Evolutionary conservation across 106 monocot species (phyloP), one percentile per base, ranked within the genome.

Genomic region (Dendrobium officinale): DNA sequence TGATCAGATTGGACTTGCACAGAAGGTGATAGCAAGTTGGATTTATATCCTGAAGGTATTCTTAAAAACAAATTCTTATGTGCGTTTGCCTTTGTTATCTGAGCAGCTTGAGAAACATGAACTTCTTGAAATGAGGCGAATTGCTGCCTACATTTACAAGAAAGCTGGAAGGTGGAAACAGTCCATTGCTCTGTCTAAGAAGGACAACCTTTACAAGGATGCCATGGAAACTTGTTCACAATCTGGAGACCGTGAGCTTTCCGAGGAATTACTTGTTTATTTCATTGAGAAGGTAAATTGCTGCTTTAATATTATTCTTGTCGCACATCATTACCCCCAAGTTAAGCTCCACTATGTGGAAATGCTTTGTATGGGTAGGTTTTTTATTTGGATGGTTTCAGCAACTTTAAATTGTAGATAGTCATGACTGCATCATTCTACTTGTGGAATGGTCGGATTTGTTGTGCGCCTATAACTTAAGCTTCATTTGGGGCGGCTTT

Each of bases 161-260:
- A 98, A 98, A 85, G 97, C 97, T 47, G 97, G 97, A 67, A 98
- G 94, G 84, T 98, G 97, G 97, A 98, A 98, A 85, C 94, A 98
- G 72, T 98, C 97, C 6, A 98, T 98, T 85, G 97, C 94, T 26
- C 79, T 98, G 40, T 98, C 97, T 49, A 98, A 98, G 87, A 98
- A 95, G 82, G 97, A 94, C 82, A 98, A 94, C 77, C 87, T 94
- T 75, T 98, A 92, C 91, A 89, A 88, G 83, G 97, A 98, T 89
- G 90, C 90, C 54, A 98, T 98, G 97, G 94, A 98, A 83, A 98
- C 97, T 51, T 89, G 87, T 75, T 98, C 97, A 4, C 97, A 98
- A 37, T 98, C 97, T 82, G 97, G 97, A 33, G 90, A 91, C 42
- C 94, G 94, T 64, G 97, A 94, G 74, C 97, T 94, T 73, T 87